These are phyloP conservation scores for Arthroderma uncinatum DNA, from an alignment of 2,329 filamentous ascomycete species.

Conservation along the genomic window DNA sequence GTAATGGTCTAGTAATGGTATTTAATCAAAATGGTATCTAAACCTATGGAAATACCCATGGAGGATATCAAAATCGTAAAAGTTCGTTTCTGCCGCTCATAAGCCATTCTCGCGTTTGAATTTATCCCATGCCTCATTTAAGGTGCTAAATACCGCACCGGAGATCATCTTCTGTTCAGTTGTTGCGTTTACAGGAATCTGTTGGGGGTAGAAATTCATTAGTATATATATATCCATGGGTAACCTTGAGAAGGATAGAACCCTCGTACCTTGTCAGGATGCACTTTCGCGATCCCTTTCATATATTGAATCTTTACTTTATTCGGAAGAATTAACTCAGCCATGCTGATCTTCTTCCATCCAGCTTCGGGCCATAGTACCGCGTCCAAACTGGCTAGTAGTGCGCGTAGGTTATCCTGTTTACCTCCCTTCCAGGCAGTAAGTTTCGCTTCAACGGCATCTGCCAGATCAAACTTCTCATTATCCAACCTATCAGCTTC, in stretches of 20 bases:
- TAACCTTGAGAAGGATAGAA: conserved; percentile 5
- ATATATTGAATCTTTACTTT: conserved; percentile 98
- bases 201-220: neutral
- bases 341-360: conserved; percentile 94
- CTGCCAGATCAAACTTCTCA: conserved; percentile 80
- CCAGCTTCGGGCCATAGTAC: conserved; percentile 86
- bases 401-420: conserved; percentile 77
- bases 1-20: neutral
- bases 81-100: conserved; percentile 21
- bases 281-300: conserved; percentile 97
- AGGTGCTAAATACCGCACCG: conserved; percentile 51
- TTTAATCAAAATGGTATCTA: conserved; percentile 4
- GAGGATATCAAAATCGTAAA: neutral
- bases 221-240: neutral
- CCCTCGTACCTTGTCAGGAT: conserved; percentile 88
- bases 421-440: conserved; percentile 80
- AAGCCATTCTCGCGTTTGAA: conserved; percentile 54
- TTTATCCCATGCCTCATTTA: conserved; percentile 60
- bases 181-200: conserved; percentile 53
- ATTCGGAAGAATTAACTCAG: conserved; percentile 80
- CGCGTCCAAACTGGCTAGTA: conserved; percentile 73
- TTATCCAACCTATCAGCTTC: conserved; percentile 79
- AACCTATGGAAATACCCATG: neutral
- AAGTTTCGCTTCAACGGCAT: conserved; percentile 72
- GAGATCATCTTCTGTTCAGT: conserved; percentile 58